Evolutionary conservation across 2,329 filamentous ascomycete species (phyloP).

Genomic region (Cytospora piceicola): DNA sequence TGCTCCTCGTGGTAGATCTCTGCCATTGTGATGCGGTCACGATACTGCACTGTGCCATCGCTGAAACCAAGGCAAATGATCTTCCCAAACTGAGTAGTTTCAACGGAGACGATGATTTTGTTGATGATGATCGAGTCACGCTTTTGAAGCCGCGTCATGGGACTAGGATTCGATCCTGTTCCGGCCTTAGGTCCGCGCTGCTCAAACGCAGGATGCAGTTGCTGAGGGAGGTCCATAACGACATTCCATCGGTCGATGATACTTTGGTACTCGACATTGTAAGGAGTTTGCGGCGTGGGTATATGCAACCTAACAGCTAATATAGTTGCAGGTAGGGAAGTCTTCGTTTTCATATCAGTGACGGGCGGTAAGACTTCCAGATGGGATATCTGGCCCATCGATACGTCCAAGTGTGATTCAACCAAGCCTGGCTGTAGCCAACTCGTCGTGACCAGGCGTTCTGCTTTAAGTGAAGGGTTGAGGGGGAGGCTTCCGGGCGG

Average conservation of each 20-base stretch:
- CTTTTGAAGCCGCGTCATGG: conserved; percentile 57
- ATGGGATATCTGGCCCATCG: conserved; percentile 69
- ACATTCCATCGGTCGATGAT: conserved; percentile 85
- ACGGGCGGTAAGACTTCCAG: conserved; percentile 73
- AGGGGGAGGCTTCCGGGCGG: conserved; percentile 51
- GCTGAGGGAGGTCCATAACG: conserved; percentile 65
- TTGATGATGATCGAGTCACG: conserved; percentile 69
- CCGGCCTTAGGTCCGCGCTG: conserved; percentile 65
- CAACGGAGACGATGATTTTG: conserved; percentile 71
- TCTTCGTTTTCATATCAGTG: conserved; percentile 61
- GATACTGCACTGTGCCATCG: conserved; percentile 80
- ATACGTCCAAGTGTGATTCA: conserved; percentile 50
- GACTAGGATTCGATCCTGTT: conserved; percentile 52
- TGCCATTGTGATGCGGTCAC: conserved; percentile 74
- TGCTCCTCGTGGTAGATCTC: conserved; percentile 68
- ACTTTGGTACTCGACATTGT: conserved; percentile 68
- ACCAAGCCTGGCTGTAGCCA: conserved; percentile 56
- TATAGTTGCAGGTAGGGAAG: conserved; percentile 63
- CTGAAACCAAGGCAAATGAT: conserved; percentile 74
- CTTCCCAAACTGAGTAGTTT: conserved; percentile 71
- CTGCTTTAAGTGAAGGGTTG: conserved; percentile 58
- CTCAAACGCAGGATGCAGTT: conserved; percentile 76
- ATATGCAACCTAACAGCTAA: conserved; percentile 72
- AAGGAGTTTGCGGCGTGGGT: conserved; percentile 57
- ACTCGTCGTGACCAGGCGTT: conserved; percentile 59